Evolutionary conservation across 1,284 basidiomycete genomes (phyloP).

Genomic region (Cutaneotrichosporon dermatis): DNA sequence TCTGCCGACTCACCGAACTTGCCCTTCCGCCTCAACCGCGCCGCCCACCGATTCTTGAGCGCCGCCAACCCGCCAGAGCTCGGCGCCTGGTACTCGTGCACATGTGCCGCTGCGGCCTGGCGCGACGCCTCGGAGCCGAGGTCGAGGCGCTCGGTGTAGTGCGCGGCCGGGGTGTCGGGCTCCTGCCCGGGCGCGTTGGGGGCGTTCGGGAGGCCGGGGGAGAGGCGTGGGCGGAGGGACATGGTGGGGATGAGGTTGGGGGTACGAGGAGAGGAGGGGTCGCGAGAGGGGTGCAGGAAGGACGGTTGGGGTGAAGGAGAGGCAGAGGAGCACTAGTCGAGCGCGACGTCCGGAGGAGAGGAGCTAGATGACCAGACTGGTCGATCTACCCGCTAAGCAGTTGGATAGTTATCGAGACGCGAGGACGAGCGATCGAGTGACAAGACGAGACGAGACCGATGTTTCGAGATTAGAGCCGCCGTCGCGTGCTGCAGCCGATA

Average conservation of each 20-base stretch:
- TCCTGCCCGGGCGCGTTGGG: background rate
- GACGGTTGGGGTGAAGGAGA: background rate
- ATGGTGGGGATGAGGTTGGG: background rate
- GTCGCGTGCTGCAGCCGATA: too few relatives aligned
- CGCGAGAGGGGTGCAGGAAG: background rate
- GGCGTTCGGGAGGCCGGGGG: background rate
- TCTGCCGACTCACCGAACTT: constrained; percentile 9
- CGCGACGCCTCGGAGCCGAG: constrained; percentile 1
- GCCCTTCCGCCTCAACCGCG: constrained; percentile 5
- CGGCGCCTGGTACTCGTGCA: background rate
- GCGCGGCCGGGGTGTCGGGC: constrained; percentile 18
- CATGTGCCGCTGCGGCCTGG: background rate
- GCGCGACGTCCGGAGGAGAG: too few relatives aligned
- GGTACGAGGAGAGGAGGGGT: background rate
- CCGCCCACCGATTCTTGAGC: background rate
- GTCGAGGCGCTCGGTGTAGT: constrained; percentile 13
- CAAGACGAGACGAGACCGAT: too few relatives aligned
- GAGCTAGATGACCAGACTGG: too few relatives aligned
- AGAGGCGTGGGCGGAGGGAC: constrained; percentile 8
- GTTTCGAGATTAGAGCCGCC: too few relatives aligned
- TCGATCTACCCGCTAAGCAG: too few relatives aligned
- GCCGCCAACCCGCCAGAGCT: background rate
- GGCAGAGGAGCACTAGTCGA: too few relatives aligned
- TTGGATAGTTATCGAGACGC: too few relatives aligned
- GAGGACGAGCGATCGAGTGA: too few relatives aligned